Evolutionary conservation across 306 rosid species (phyloP).

Genomic region (Prosopis cineraria): DNA sequence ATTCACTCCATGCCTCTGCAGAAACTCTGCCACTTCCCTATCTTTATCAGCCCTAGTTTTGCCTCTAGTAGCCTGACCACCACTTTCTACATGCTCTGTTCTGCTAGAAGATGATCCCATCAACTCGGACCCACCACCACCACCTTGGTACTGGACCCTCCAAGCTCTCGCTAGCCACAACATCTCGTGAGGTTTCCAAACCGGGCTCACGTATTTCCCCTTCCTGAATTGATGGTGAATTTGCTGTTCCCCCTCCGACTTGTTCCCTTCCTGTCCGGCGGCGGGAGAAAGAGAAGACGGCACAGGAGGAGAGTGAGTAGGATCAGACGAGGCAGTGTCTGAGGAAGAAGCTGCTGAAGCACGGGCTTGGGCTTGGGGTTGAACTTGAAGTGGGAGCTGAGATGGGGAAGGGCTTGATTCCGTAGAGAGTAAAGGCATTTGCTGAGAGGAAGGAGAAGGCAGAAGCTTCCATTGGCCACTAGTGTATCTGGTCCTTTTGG

Average conservation of each 20-base stretch:
- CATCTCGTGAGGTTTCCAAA: conserved; percentile 98
- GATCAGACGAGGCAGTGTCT: conserved; percentile 71
- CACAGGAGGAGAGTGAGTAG: conserved; percentile 66
- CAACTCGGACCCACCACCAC: conserved; percentile 12
- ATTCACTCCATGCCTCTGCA: conserved; percentile 69
- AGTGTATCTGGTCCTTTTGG: conserved; percentile 73
- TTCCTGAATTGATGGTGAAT: conserved; percentile 72
- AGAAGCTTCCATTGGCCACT: conserved; percentile 92
- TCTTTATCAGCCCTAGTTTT: conserved; percentile 95
- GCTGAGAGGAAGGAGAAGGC: conserved; percentile 68
- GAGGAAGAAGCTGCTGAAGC: conserved; percentile 60
- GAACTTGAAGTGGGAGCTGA: conserved; percentile 10
- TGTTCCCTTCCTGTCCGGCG: conserved; percentile 58
- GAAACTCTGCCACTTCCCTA: conserved; percentile 82
- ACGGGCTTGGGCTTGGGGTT: neutral
- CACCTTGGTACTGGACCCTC: conserved; percentile 74
- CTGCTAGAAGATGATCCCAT: conserved; percentile 53
- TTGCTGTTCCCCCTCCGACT: conserved; percentile 48
- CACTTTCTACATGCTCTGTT: conserved; percentile 42
- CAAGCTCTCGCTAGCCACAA: conserved; percentile 89
- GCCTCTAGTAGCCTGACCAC: conserved; percentile 47
- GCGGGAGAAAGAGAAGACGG: conserved; percentile 37
- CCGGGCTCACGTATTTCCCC: conserved; percentile 95
- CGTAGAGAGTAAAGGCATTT: conserved; percentile 43
- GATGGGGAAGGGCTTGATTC: conserved; percentile 77